Base-by-base conservation (phyloP, 2,329 filamentous ascomycete genomes). In the Claviceps africana region DNA sequence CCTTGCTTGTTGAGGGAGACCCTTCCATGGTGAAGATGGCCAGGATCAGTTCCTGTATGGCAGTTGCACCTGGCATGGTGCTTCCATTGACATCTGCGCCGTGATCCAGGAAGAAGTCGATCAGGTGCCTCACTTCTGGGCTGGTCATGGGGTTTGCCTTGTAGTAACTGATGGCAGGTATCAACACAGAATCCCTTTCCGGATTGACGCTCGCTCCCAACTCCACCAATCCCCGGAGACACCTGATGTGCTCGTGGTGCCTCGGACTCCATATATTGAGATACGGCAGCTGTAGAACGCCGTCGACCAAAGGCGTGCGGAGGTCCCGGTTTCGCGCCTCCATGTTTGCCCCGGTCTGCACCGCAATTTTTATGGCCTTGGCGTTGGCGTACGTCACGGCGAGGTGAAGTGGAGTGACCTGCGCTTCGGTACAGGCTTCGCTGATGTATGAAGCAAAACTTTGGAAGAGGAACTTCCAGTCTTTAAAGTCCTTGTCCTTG, bases 61-160 rank as follows among this genome's bases (percentile, higher is more conserved):
- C 11, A 9, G 45, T 48, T 30, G 13, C 6, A 6, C 50, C 45
- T 11, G 8, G 3, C n/a, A n/a, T 21, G 25, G 10, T 33, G 33
- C 3, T 7, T 47, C 8, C 21, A 25, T 52, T 52, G 37, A 48
- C 22, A 21, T 52, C 45, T n/a, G 50, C 50, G 15, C 50, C 50
- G 13, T 15, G n/a, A 4, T 42, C 37, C 31, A 52, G 21, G 22
- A 52, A 52, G n/a, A 31, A 47, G 3, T 33, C 13, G 37, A 52
- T 43, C 25, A 47, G 28, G 2, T 2, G 4, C 15, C 9, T 28
- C n/a, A 48, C 15, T 28, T 35, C 35, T 10, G 37, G 17, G 19
- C 10, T 5, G 35, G 7, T 11, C 4, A 22, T 13, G 4, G 22
- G 2, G 15, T 47, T 42, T 3, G 7, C 22, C 11, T 13, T 4